Conservation (phyloP, 129 eudicot species). For the Flaveria brownii region DNA sequence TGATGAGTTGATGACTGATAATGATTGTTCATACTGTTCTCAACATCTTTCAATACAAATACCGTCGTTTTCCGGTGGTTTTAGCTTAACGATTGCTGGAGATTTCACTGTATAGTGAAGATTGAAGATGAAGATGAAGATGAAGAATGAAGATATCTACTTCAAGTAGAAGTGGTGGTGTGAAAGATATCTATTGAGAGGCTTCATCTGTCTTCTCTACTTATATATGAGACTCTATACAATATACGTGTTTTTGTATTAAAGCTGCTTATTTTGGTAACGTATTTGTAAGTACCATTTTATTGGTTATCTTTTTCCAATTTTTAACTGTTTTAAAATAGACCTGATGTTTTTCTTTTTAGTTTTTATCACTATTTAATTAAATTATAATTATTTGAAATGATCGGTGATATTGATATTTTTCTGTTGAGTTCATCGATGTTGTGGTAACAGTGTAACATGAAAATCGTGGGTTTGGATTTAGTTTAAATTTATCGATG, state of each 20-base stretch:
- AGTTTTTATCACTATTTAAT: background rate
- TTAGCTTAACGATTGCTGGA: constrained; percentile 9
- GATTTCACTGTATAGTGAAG: background rate
- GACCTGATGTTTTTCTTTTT: background rate
- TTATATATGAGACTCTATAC: constrained; percentile 34
- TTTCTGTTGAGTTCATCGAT: background rate
- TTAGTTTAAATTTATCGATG: no score
- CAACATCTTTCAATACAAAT: constrained; percentile 30
- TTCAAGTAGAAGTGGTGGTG: constrained; percentile 26
- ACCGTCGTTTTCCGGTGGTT: constrained; percentile 13
- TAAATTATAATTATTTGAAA: background rate
- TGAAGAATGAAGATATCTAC: constrained; percentile 14
- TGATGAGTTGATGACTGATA: constrained; percentile 35
- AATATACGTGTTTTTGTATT: constrained; percentile 13
- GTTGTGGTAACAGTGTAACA: background rate
- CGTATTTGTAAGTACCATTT: constrained; percentile 11
- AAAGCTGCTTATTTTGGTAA: constrained; percentile 4
- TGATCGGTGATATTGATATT: background rate
- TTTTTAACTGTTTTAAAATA: background rate
- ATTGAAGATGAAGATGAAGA: background rate
- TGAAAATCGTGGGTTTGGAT: no score
- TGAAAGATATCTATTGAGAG: constrained; percentile 29
- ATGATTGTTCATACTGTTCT: constrained; percentile 48
- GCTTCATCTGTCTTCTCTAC: constrained; percentile 30
- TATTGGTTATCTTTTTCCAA: background rate